phyloP scores from a whole-genome alignment of 768 basidiomycete species.

The Postia placenta region DNA sequence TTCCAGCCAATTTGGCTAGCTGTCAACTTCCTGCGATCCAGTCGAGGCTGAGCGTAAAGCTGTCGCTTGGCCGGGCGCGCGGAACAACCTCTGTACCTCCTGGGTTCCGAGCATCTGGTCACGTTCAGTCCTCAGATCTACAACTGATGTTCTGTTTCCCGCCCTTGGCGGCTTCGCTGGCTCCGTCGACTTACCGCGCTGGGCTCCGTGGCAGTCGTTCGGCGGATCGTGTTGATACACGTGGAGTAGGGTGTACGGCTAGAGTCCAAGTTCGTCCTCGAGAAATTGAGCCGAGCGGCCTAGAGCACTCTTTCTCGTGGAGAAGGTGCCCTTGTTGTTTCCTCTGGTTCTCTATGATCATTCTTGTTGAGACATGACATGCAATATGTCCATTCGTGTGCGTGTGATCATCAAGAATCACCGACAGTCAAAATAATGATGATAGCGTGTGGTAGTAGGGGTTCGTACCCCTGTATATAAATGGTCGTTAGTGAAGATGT shows the following conservation, averaged over 20 bases:
- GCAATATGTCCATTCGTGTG: neutral
- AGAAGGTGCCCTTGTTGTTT: conserved; percentile 5
- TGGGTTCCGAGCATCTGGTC: neutral
- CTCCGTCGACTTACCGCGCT: neutral
- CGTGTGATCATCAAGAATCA: neutral
- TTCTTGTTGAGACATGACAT: neutral
- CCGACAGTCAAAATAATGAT: neutral
- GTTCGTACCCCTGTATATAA: neutral
- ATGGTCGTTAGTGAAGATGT: neutral
- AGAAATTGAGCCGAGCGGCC: neutral
- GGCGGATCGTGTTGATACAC: conserved; percentile 1
- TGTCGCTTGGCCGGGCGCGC: neutral
- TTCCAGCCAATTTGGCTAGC: neutral
- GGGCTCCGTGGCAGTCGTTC: neutral
- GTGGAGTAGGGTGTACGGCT: conserved; percentile 1
- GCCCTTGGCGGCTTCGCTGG: conserved; percentile 1
- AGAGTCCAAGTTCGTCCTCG: neutral
- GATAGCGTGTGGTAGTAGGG: neutral
- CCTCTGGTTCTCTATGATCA: neutral
- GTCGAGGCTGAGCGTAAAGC: neutral
- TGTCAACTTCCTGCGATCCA: neutral
- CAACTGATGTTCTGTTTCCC: neutral
- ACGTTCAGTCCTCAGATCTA: neutral
- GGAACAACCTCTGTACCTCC: neutral
- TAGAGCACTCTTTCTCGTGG: neutral